Conservation (phyloP, 2,329 filamentous ascomycete genomes). For the Rutstroemia sp. region DNA sequence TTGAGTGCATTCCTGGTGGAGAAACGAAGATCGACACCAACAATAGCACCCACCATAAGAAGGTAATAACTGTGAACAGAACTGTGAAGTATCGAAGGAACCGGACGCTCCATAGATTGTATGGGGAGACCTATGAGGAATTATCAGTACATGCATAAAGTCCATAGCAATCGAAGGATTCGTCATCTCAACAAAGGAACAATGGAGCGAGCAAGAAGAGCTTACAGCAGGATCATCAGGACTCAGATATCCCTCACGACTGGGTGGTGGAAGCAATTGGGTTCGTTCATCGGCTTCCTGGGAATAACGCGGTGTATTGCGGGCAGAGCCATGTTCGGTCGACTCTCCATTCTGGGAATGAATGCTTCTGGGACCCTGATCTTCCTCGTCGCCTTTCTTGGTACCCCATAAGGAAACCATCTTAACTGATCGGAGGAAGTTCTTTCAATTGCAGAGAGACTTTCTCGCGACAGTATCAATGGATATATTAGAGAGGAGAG, state of each 20-base stretch:
- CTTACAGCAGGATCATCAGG: constrained; percentile 75
- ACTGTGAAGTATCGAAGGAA: constrained; percentile 72
- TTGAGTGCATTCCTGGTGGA: constrained; percentile 75
- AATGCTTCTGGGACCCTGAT: constrained; percentile 4
- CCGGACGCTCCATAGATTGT: constrained; percentile 90
- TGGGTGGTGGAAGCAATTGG: constrained; percentile 23
- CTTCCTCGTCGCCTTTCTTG: constrained; percentile 39
- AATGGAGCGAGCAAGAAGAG: constrained; percentile 4
- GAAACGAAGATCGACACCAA: constrained; percentile 89
- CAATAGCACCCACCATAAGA: constrained; percentile 88
- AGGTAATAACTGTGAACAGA: constrained; percentile 64
- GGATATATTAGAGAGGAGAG: not conserved
- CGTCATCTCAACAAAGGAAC: too few species aligned
- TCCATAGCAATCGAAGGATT: not conserved
- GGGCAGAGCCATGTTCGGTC: constrained; percentile 9
- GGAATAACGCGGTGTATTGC: constrained; percentile 21
- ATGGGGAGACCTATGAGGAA: constrained; percentile 59
- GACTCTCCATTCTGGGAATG: constrained; percentile 19
- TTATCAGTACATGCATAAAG: not conserved
- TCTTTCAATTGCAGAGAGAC: not conserved
- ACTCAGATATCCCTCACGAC: constrained; percentile 50
- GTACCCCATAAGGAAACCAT: constrained; percentile 50
- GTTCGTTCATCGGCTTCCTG: constrained; percentile 51
- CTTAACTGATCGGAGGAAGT: constrained; percentile 11
- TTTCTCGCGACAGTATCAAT: not conserved